A percentile compares a stretch with the other conserved stretches of the same genome.
phyloP scores from a whole-genome alignment of 768 basidiomycete genomes.

The Tricholoma hemisulphureum region DNA sequence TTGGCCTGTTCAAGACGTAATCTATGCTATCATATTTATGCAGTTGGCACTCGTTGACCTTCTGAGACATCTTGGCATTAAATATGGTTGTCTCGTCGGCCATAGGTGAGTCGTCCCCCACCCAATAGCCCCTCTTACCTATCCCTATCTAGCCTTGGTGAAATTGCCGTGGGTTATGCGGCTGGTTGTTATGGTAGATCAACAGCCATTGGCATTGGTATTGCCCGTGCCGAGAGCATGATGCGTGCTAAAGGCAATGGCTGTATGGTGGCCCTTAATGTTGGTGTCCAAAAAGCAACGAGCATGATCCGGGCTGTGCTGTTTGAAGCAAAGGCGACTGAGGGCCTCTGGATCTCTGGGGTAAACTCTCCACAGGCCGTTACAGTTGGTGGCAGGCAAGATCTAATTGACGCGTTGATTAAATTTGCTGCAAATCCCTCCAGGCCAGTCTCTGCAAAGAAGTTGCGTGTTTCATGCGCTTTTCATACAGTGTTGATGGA shows the following conservation, averaged over 20 bases:
- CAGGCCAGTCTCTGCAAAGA: neutral
- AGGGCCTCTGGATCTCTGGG: neutral
- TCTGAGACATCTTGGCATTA: conserved; percentile 4
- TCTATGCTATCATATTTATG: conserved; percentile 10
- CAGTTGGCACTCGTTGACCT: conserved; percentile 10
- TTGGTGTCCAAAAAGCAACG: neutral
- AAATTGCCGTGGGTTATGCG: conserved; percentile 2
- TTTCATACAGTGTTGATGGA: conserved; percentile 3
- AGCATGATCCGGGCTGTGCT: neutral
- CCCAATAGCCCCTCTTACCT: too few species aligned
- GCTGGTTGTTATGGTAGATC: neutral
- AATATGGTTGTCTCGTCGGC: conserved; percentile 2
- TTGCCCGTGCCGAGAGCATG: neutral
- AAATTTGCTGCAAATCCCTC: neutral
- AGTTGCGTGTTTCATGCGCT: neutral
- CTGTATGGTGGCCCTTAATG: neutral
- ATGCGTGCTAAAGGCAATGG: neutral
- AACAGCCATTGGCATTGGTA: neutral
- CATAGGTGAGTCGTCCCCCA: neutral
- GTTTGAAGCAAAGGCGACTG: neutral
- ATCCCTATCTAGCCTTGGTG: neutral
- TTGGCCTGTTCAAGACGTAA: conserved; percentile 8
- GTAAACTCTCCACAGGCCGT: neutral
- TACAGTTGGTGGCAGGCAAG: neutral
- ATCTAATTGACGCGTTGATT: neutral